phyloP scores from a whole-genome alignment of 1,284 basidiomycete genomes.

The Sanghuangporus weigelae region DNA sequence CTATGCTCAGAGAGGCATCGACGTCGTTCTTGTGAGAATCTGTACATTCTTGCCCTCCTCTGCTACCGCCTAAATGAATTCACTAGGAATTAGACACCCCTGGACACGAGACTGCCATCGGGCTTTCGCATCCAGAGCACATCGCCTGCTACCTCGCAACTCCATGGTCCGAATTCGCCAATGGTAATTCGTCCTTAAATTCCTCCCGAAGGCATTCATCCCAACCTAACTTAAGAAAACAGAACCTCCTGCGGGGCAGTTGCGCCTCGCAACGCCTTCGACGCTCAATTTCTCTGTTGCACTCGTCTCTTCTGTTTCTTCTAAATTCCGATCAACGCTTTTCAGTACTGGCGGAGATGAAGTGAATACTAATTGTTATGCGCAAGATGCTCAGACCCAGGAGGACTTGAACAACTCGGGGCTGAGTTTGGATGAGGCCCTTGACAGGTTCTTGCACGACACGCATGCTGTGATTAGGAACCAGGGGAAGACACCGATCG shows the following conservation, averaged over 20 bases:
- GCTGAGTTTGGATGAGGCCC: slow-evolving; percentile 31
- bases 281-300: slow-evolving; percentile 28
- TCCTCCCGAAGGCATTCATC: not conserved
- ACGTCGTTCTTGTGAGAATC: slow-evolving; percentile 34
- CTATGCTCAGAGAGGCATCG: slow-evolving; percentile 35
- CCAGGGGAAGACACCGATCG: slow-evolving; percentile 37
- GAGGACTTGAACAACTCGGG: slow-evolving; percentile 24
- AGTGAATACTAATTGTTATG: slow-evolving; percentile 38
- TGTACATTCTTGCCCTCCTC: not conserved
- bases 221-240: not conserved
- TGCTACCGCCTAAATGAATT: not conserved
- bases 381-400: slow-evolving; percentile 30
- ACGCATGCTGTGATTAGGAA: slow-evolving; percentile 32
- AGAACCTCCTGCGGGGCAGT: slow-evolving; percentile 45
- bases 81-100: slow-evolving; percentile 41
- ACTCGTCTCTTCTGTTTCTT: slow-evolving; percentile 27
- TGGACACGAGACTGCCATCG: slow-evolving; percentile 40
- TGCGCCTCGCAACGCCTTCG: slow-evolving; percentile 33
- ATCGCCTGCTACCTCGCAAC: slow-evolving; percentile 35
- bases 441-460: slow-evolving; percentile 34
- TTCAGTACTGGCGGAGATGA: slow-evolving; percentile 50
- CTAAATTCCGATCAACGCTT: slow-evolving; percentile 27
- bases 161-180: slow-evolving; percentile 31
- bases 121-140: slow-evolving; percentile 33
- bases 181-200: slow-evolving; percentile 15